A percentile compares a stretch with the other conserved stretches of the same genome.
These are phyloP conservation scores for Cerioporus squamosus DNA, from an alignment of 1,284 basidiomycete species.

Conservation along the genomic window DNA sequence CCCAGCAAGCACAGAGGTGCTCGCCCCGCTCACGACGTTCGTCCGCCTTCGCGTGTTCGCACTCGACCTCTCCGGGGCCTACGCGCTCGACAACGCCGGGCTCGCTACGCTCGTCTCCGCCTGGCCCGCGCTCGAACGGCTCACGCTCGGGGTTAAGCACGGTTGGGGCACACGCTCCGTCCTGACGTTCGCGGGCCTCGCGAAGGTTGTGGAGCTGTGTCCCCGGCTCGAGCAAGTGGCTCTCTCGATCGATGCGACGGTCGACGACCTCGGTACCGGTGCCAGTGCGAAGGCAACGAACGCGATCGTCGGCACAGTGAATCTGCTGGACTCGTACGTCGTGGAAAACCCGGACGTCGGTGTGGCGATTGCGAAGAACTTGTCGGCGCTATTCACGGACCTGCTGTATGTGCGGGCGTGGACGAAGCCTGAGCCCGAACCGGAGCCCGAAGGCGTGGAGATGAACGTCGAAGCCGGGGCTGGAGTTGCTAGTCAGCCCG, in stretches of 20 bases:
- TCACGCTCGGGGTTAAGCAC: not conserved
- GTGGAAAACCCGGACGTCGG: not conserved
- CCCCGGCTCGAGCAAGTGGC: slow-evolving; percentile 4
- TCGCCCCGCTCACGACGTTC: slow-evolving; percentile 3
- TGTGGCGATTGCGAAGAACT: not conserved
- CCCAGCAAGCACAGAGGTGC: not conserved
- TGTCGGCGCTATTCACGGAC: slow-evolving; percentile 10
- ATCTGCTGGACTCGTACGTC: slow-evolving; percentile 13
- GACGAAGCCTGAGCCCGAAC: not conserved
- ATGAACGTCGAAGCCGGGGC: too few relatives aligned
- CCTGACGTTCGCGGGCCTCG: slow-evolving; percentile 12
- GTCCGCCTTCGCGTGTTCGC: not conserved
- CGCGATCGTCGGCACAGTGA: not conserved
- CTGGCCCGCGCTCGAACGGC: slow-evolving; percentile 7
- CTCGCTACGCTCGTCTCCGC: not conserved
- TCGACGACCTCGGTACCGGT: not conserved
- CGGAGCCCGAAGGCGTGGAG: not conserved
- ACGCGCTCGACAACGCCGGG: not conserved
- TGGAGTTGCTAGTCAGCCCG: too few relatives aligned
- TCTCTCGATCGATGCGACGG: slow-evolving; percentile 8
- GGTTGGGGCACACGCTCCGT: not conserved
- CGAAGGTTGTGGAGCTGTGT: not conserved
- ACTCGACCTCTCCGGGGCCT: slow-evolving; percentile 7
- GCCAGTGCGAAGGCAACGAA: not conserved
- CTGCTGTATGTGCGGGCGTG: not conserved